Evolutionary conservation across 148 eudicot species (phyloP).

Genomic region (Dysphania ambrosioides): DNA sequence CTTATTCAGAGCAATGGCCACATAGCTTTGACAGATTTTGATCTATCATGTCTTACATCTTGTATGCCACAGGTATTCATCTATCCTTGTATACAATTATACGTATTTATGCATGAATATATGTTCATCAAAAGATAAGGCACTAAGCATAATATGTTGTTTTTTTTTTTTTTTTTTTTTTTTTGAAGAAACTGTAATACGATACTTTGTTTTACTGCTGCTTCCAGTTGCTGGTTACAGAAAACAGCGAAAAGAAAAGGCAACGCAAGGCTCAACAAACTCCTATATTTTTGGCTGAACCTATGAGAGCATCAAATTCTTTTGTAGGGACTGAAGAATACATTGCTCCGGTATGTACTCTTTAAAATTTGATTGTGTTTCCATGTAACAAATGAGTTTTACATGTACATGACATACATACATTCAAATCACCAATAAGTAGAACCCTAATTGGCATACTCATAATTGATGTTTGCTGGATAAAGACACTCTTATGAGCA

Average conservation of each 20-base stretch:
- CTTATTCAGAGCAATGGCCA: conserved; percentile 79
- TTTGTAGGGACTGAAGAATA: conserved; percentile 99
- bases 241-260: conserved; percentile 59
- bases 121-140: background rate
- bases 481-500: too few species aligned
- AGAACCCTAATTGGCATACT: too few species aligned
- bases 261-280: conserved; percentile 55
- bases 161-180: too few species aligned
- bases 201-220: conserved; percentile 12
- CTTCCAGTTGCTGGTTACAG: conserved; percentile 72
- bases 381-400: background rate
- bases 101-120: too few species aligned
- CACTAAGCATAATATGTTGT: background rate
- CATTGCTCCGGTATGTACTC: conserved; percentile 85
- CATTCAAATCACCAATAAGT: background rate
- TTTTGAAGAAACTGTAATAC: background rate
- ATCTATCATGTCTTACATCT: conserved; percentile 93
- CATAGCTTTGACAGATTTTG: conserved; percentile 88
- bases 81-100: background rate
- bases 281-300: conserved; percentile 95
- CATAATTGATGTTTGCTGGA: too few species aligned
- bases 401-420: background rate
- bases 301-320: conserved; percentile 95
- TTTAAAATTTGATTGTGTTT: background rate
- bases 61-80: conserved; percentile 90